Base-by-base conservation (phyloP, 1,139 yeast species). In the Sugiyamaella paludigena region DNA sequence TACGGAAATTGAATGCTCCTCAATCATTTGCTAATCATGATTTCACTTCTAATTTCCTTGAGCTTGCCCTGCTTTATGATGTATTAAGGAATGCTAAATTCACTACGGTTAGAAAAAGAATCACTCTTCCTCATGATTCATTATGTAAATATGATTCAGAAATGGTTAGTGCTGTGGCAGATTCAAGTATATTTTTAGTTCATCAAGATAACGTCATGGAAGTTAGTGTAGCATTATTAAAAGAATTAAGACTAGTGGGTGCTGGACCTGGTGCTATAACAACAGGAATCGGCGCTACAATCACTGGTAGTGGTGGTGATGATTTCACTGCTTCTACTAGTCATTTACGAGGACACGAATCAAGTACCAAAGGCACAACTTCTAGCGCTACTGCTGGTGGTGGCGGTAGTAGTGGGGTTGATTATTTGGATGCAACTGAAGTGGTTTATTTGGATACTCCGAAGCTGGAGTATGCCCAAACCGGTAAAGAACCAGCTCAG, bases 21-120 rank as follows among this genome's bases (percentile, higher is more conserved):
- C 65, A 70, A 32, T 82, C 94, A 0, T 86, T 88, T 60, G 75
- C 81, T 35, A 77, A 79, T 55, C 71, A 83, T 28, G 87, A 84
- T 62, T 71, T 88, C 45, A 78, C 85, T 27, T 78, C 81, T 10
- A 74, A 83, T 45, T 81, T 91, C 30, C 62, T 79, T 31, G 87
- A 83, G 57, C 70, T 86, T 44, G 79, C 91, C 1, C 58, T 80
- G 49, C 70, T 83, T 40, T 77, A 78, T 54, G 83, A 81, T 54
- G 74, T 79, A 6, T 56, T 80, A 19, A 64, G 75, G 12, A 44
- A 41, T 27, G 49, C 49, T 7, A 52, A 51, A 37, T 52, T 50
- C 49, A 54, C 53, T 7, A 36, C 56, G 26, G 52, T 50, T 12
- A 40, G 57, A 34, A 42, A 52, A 10, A 38, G 52, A 7, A 37